Base-by-base conservation (phyloP, 2,329 filamentous ascomycete species). In the Arthrobotrys iridis region DNA sequence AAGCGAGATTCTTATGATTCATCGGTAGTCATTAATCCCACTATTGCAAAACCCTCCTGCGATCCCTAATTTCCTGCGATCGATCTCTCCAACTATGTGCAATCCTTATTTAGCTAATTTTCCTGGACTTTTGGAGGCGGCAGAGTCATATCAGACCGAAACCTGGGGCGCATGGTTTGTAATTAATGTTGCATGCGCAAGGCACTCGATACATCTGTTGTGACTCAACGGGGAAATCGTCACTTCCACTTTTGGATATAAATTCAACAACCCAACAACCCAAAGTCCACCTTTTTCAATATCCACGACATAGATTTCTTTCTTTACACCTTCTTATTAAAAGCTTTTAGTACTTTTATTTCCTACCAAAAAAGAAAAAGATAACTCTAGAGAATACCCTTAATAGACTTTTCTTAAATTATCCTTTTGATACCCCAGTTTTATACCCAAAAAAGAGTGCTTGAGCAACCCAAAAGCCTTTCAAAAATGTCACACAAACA, bases 401-500 rank as follows among this genome's bases (percentile, higher is more conserved):
- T 37, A 3, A 48, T 28, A 46, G n/a, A 22, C n/a, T 45, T 20
- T 43, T 30, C 15, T 30, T 60, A n/a, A n/a, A n/a, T 60, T 18
- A 24, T 46, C 40, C 6, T 40, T 40, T 26, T 30, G 28, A 59
- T 59, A 11, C 40, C 28, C 13, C 7, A 1, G 20, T 18, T 45
- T 28, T 6, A 46, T 43, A 33, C 20, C 41, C 28, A 26, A 3
- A 41, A 13, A 30, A 1, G 20, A 22, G 20, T n/a, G n/a, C n/a
- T n/a, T n/a, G n/a, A n/a, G n/a, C n/a, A 18, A 15, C 6, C n/a
- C 26, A 33, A 22, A 18, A 52, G 28, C 11, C 3, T 40, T 15
- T 52, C 2, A 30, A 68, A 60, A 46, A 68, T 68, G 64, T 41
- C 30, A 4, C 52, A 60, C 28, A 10, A 4, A 60, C 57, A 64